A percentile compares a stretch with the other conserved stretches of the same genome.
Evolutionary conservation across 2,329 filamentous ascomycete species (phyloP).

Genomic region (Fusarium lyarnte): DNA sequence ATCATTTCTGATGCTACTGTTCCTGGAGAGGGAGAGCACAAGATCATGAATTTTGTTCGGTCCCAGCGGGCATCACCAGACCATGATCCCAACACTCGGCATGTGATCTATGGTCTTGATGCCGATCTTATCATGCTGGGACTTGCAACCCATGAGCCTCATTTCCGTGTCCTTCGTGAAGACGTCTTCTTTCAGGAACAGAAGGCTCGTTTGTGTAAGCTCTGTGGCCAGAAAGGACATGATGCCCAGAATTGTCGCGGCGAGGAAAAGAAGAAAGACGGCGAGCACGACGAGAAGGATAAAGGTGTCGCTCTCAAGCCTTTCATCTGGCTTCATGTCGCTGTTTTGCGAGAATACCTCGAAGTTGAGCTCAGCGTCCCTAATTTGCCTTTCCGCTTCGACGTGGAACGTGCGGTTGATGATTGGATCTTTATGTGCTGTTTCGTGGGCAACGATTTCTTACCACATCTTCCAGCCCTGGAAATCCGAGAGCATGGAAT

Average conservation of each 20-base stretch:
- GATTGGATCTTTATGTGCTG: constrained; percentile 99
- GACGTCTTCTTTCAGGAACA: constrained; percentile 95
- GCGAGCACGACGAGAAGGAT: constrained; percentile 84
- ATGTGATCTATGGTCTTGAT: constrained; percentile 98
- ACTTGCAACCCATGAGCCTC: constrained; percentile 94
- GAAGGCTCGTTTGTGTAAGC: constrained; percentile 81
- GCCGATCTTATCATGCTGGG: constrained; percentile 99
- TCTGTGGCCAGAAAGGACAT: constrained; percentile 94
- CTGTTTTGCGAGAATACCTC: constrained; percentile 90
- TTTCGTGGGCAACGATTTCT: constrained; percentile 98
- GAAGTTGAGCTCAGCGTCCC: constrained; percentile 88
- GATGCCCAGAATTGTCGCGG: constrained; percentile 87
- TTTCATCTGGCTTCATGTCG: constrained; percentile 98
- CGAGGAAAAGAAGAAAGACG: constrained; percentile 78
- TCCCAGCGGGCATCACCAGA: constrained; percentile 91
- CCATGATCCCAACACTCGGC: constrained; percentile 94
- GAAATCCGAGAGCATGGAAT: constrained; percentile 98
- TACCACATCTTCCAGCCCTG: constrained; percentile 95
- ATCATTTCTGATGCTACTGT: constrained; percentile 99
- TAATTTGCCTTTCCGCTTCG: constrained; percentile 85
- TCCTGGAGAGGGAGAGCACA: constrained; percentile 97
- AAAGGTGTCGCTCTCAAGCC: constrained; percentile 79
- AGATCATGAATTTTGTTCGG: constrained; percentile 98
- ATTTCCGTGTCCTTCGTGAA: constrained; percentile 95
- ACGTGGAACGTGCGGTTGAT: constrained; percentile 92